Evolutionary conservation across 495 filamentous ascomycete genomes (phyloP).

Genomic region (Hypoxylon intermedium): DNA sequence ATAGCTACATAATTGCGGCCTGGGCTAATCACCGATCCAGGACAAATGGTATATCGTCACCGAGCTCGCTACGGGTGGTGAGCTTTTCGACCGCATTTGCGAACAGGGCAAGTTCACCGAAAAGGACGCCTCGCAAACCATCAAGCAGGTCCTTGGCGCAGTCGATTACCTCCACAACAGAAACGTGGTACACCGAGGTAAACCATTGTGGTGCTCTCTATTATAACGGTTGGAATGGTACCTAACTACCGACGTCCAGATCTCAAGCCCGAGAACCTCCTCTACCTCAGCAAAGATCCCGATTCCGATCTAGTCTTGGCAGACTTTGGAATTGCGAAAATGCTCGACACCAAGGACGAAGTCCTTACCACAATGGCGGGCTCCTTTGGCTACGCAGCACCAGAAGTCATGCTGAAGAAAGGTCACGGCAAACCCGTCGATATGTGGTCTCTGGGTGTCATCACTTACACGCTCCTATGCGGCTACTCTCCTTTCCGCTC

Average conservation of each 20-base stretch:
- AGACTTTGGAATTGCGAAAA: conserved; percentile 99
- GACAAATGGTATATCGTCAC: conserved; percentile 99
- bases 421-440: conserved; percentile 99
- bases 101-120: conserved; percentile 98
- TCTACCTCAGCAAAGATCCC: conserved; percentile 81
- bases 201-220: conserved; percentile 22
- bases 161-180: conserved; percentile 94
- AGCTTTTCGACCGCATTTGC: conserved; percentile 98
- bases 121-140: conserved; percentile 96
- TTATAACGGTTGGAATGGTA: neutral
- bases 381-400: conserved; percentile 97
- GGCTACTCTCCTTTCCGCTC: conserved; percentile 98
- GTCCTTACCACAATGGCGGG: conserved; percentile 98
- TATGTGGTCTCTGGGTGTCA: conserved; percentile 99
- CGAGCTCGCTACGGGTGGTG: conserved; percentile 92
- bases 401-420: conserved; percentile 97
- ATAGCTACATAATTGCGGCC: neutral
- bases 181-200: conserved; percentile 96
- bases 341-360: conserved; percentile 87
- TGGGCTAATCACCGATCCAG: conserved; percentile 54
- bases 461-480: conserved; percentile 99
- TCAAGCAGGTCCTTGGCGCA: conserved; percentile 91
- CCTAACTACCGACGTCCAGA: conserved; percentile 60
- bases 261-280: conserved; percentile 96
- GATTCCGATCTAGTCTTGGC: conserved; percentile 90